These are phyloP conservation scores for Zymoseptoria crescenta DNA, from an alignment of 2,329 filamentous ascomycete genomes.

Conservation along the genomic window DNA sequence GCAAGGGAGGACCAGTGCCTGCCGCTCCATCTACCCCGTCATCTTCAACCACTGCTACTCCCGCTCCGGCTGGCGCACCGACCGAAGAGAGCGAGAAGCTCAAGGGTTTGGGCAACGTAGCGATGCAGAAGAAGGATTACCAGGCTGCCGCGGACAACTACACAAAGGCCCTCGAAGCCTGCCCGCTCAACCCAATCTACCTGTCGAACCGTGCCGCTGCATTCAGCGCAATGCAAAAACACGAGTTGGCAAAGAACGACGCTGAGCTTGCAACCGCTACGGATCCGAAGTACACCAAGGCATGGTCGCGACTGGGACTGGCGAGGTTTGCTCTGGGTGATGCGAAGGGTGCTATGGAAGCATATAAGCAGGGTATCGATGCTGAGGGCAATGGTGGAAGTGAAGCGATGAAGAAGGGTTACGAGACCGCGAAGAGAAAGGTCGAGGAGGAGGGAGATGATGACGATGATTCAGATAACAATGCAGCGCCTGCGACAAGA, in stretches of 20 bases:
- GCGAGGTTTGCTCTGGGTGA: conserved; percentile 89
- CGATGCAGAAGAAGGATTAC: conserved; percentile 95
- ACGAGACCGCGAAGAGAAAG: conserved; percentile 81
- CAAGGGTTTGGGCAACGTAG: conserved; percentile 85
- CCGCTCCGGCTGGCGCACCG: conserved; percentile 22
- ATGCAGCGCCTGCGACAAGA: conserved; percentile 24
- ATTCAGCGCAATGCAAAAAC: conserved; percentile 75
- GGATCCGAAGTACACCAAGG: conserved; percentile 93
- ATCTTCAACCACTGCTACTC: conserved; percentile 30
- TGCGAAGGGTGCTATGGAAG: conserved; percentile 84
- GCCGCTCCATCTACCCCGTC: conserved; percentile 33
- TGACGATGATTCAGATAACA: conserved; percentile 33
- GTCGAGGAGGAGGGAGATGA: conserved; percentile 65
- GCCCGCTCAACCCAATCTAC: conserved; percentile 87
- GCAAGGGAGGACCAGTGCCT: conserved; percentile 46
- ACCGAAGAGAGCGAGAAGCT: conserved; percentile 79
- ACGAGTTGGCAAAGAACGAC: conserved; percentile 75
- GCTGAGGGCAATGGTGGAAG: conserved; percentile 89
- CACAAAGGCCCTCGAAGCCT: conserved; percentile 71
- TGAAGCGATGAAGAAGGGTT: conserved; percentile 95
- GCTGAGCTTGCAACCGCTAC: conserved; percentile 82
- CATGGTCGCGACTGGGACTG: conserved; percentile 87
- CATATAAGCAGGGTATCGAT: conserved; percentile 87
- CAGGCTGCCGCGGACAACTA: conserved; percentile 73
- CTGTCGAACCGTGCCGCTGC: conserved; percentile 95